Conservation (phyloP, 2,329 filamentous ascomycete species). For the Hypoxylon sp. region DNA sequence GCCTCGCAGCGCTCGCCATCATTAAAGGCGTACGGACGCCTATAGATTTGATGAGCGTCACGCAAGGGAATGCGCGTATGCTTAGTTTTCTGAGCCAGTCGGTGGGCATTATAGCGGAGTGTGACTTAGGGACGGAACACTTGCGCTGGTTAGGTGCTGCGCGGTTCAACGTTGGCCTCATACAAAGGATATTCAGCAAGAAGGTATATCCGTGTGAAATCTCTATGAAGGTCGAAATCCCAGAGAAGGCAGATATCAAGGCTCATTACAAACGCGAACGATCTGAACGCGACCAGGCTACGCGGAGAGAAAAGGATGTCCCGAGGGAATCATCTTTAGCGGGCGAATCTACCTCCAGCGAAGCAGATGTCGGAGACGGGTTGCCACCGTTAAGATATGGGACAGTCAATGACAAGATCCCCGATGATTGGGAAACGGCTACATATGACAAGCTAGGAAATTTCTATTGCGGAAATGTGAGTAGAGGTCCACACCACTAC, state of each 20-base stretch:
- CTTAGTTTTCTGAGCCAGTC: constrained; percentile 93
- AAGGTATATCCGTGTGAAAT: constrained; percentile 90
- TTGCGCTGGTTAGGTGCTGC: constrained; percentile 91
- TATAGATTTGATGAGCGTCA: constrained; percentile 88
- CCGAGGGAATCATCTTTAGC: constrained; percentile 27
- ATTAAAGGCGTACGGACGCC: constrained; percentile 89
- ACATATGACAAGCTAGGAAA: constrained; percentile 85
- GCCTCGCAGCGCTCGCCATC: constrained; percentile 82
- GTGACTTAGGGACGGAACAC: constrained; percentile 89
- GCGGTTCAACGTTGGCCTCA: constrained; percentile 86
- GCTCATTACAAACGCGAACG: constrained; percentile 73
- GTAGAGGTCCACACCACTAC: constrained; percentile 42
- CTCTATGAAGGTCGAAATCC: constrained; percentile 84
- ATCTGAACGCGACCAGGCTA: constrained; percentile 15
- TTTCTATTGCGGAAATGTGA: constrained; percentile 91
- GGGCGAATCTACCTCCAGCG: constrained; percentile 42
- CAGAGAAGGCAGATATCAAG: constrained; percentile 79
- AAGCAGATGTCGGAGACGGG: constrained; percentile 59
- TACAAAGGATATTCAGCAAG: constrained; percentile 80
- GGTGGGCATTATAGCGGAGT: constrained; percentile 89
- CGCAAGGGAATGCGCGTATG: constrained; percentile 78
- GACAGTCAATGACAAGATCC: constrained; percentile 81
- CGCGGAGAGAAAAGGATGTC: constrained; percentile 50
- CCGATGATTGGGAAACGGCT: constrained; percentile 79
- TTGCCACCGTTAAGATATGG: constrained; percentile 84